phyloP scores from a whole-genome alignment of 306 rosid species.

The Prosopis cineraria region DNA sequence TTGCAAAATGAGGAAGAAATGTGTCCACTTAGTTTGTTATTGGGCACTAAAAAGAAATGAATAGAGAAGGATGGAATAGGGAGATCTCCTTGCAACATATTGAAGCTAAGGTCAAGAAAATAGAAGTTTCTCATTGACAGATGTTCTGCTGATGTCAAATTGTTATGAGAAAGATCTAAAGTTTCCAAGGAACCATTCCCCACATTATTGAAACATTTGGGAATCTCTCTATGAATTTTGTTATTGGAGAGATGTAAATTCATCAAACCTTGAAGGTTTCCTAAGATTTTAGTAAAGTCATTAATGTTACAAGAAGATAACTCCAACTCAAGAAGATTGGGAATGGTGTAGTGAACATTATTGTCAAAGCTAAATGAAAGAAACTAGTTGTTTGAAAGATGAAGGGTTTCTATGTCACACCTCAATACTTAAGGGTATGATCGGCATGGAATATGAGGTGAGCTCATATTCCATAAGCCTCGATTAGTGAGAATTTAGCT shows the following conservation, averaged over 20 bases:
- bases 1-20: neutral
- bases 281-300: neutral
- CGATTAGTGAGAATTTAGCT: no score
- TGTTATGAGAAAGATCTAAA: conserved; percentile 31
- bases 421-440: no score
- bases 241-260: neutral
- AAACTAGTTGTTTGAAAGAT: conserved; percentile 15
- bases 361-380: neutral
- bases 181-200: neutral
- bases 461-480: no score
- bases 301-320: conserved; percentile 27
- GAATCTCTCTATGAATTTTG: neutral
- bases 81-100: conserved; percentile 32
- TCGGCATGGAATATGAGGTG: no score
- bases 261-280: neutral
- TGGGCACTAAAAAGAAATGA: neutral
- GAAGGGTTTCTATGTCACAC: fast-evolving
- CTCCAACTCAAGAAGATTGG: neutral
- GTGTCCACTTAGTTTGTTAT: neutral
- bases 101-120: neutral
- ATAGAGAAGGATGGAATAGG: neutral
- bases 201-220: conserved; percentile 1
- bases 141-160: neutral
- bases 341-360: neutral
- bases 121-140: neutral